phyloP scores from a whole-genome alignment of 495 filamentous ascomycete genomes.

The Bryoglossum gracile region DNA sequence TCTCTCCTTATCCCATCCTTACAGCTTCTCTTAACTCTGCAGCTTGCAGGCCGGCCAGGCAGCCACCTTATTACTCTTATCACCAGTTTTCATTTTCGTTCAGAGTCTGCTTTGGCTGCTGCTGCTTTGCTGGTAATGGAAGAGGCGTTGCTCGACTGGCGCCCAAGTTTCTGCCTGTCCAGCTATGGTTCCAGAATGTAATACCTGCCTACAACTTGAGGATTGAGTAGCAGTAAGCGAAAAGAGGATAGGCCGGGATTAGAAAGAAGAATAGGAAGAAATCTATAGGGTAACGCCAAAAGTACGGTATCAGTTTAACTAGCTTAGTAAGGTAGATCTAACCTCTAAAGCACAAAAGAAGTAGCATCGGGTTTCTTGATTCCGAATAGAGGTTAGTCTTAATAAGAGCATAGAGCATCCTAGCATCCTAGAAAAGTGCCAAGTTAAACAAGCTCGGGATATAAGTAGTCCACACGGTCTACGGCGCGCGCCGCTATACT shows the following conservation, averaged over 20 bases:
- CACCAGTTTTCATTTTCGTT: too few relatives aligned
- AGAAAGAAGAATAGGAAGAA: conserved; percentile 35
- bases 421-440: not conserved
- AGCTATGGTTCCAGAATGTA: conserved; percentile 2
- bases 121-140: too few relatives aligned
- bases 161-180: conserved; percentile 1
- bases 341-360: not conserved
- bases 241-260: conserved; percentile 40
- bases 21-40: not conserved
- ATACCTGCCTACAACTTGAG: conserved; percentile 51
- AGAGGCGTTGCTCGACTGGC: too few relatives aligned
- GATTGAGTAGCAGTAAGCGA: conserved; percentile 53
- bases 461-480: not conserved
- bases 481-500: not conserved
- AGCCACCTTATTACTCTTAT: not conserved
- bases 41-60: not conserved
- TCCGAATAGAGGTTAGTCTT: conserved; percentile 1
- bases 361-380: not conserved
- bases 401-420: conserved; percentile 1
- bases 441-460: conserved; percentile 4
- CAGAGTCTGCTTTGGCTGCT: too few relatives aligned
- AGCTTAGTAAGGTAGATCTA: conserved; percentile 35
- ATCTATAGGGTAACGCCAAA: conserved; percentile 48
- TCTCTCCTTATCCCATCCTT: not conserved
- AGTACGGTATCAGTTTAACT: conserved; percentile 52